Conservation (phyloP, 768 basidiomycete species). For the Russula compacta region DNA sequence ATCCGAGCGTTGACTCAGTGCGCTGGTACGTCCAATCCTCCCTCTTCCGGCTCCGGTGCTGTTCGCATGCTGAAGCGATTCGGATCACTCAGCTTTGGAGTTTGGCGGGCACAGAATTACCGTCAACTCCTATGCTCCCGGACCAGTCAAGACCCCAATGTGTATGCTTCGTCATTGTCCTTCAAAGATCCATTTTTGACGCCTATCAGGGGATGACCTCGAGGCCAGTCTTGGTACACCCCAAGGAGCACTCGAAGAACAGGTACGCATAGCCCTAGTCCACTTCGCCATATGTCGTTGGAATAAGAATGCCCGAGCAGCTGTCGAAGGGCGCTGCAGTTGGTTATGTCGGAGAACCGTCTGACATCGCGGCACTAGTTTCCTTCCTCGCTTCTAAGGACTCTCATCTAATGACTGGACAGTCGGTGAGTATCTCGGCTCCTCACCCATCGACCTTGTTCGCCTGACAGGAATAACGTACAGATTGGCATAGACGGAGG, state of each 20-base stretch:
- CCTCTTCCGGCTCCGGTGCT: neutral
- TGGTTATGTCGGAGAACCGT: constrained; percentile 20
- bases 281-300: neutral
- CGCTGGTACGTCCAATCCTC: constrained; percentile 10
- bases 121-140: constrained; percentile 22
- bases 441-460: neutral
- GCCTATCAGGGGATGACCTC: constrained; percentile 8
- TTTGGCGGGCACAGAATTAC: constrained; percentile 20
- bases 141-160: constrained; percentile 17
- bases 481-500: constrained; percentile 18
- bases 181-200: neutral
- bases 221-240: neutral
- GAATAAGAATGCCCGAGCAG: neutral
- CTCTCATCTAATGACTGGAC: constrained; percentile 27
- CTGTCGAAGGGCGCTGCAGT: constrained; percentile 17
- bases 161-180: constrained; percentile 4
- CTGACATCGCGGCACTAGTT: constrained; percentile 26
- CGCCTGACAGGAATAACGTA: neutral
- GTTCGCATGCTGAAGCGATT: neutral
- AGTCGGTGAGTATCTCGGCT: constrained; percentile 9
- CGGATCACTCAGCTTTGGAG: constrained; percentile 17
- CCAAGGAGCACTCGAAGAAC: constrained; percentile 10
- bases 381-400: constrained; percentile 28
- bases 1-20: constrained; percentile 26
- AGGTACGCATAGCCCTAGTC: neutral